These are phyloP conservation scores for Curvularia eragrostidis DNA, from an alignment of 2,329 filamentous ascomycete genomes.

Conservation along the genomic window DNA sequence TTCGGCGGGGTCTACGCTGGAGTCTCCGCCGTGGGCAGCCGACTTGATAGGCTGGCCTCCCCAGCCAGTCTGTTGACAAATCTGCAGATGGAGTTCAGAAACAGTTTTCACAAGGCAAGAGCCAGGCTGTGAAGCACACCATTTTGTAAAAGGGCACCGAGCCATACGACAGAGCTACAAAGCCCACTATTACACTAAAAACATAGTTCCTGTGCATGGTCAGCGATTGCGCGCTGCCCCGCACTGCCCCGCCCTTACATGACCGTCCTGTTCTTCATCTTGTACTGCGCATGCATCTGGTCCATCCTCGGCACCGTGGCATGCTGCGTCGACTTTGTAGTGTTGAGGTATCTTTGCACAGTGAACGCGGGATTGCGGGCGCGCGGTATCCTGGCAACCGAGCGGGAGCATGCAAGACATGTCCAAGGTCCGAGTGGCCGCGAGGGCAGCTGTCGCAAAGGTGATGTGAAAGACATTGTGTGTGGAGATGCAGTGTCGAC, in stretches of 20 bases:
- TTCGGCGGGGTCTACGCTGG: slow-evolving; percentile 70
- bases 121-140: slow-evolving; percentile 54
- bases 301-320: slow-evolving; percentile 65
- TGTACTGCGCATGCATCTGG: slow-evolving; percentile 68
- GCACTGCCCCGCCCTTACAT: slow-evolving; percentile 54
- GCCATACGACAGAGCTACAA: slow-evolving; percentile 80
- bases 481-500: slow-evolving; percentile 10
- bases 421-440: slow-evolving; percentile 45
- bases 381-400: slow-evolving; percentile 26
- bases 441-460: slow-evolving; percentile 25
- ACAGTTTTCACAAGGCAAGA: not conserved
- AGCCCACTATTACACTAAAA: slow-evolving; percentile 78
- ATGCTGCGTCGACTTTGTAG: slow-evolving; percentile 39
- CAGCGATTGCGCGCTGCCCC: slow-evolving; percentile 1
- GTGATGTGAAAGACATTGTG: slow-evolving; percentile 39
- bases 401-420: slow-evolving; percentile 47
- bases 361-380: slow-evolving; percentile 26
- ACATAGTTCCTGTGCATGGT: slow-evolving; percentile 66
- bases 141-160: slow-evolving; percentile 89
- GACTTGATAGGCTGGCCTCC: slow-evolving; percentile 90
- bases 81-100: slow-evolving; percentile 55
- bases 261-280: slow-evolving; percentile 70
- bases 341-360: slow-evolving; percentile 43
- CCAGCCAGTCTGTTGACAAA: slow-evolving; percentile 88
- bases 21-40: slow-evolving; percentile 65